Evolutionary conservation across 208 protist species (phyloP), one percentile per base, ranked within the genome.

Genomic region (Leishmania arabica): DNA sequence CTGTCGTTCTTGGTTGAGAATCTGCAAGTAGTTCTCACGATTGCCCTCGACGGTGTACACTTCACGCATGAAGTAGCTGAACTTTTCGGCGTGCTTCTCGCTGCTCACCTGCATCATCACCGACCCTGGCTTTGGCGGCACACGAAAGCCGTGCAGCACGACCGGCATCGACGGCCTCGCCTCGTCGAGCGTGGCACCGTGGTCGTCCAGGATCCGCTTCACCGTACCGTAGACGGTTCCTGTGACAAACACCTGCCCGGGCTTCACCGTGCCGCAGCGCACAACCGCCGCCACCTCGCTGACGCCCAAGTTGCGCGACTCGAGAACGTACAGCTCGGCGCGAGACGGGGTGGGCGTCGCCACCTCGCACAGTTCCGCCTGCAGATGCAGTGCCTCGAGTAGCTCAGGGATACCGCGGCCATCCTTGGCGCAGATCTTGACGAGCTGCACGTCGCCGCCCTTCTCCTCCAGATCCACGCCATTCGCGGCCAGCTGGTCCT

Each of bases 401-500:
- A 99, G 88, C 8, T 92, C 86, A 5, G 97, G 86, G 56, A 99
- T 84, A 71, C 95, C 92, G 13, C 81, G 86, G 31, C 96, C 93
- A 78, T 98, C 93, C 62, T 92, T 78, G 0, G 97, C 99, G 27
- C 96, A 99, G 9, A 99, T 95, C 66, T 90, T 84, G 34, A 98
- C 90, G 31, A 93, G 89, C 81, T 98, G 97, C 13, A 97, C 91
- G 75, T 99, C 98, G 66, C 99, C 99, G 58, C 98, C 98, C 47
- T 96, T 90, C 77, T 98, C 95, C 84, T 99, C 98, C 15, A 98
- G 73, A 60, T 97, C 87, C 21, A 99, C 77, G 42, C 89, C 91
- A 85, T 91, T 78, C 45, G 84, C 81, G 1, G 94, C 60, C 40
- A 99, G 96, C 66, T 97, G 90, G 8, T 91, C 40, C 81, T 96